These are phyloP conservation scores for Rhododendron williamsianum DNA, from an alignment of 148 eudicot genomes.

Conservation along the genomic window DNA sequence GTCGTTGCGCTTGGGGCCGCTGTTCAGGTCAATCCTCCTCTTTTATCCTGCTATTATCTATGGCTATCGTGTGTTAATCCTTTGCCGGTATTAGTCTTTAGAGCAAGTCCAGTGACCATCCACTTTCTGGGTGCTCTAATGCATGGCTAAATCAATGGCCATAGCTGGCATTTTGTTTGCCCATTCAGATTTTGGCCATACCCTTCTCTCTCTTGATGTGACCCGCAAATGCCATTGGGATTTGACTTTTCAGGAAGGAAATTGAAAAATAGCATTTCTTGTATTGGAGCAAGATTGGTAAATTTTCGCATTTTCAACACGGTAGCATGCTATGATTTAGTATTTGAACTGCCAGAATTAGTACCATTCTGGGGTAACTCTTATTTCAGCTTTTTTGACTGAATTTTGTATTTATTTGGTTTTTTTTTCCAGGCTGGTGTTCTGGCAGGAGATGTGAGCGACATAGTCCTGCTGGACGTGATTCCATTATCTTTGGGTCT, in stretches of 20 bases:
- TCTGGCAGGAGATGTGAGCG: slow-evolving; percentile 59
- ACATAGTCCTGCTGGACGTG: slow-evolving; percentile 61
- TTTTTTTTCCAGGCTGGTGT: slow-evolving; percentile 51
- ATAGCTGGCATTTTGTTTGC: background rate
- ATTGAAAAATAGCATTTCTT: background rate
- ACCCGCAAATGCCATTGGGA: background rate
- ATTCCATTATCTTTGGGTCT: slow-evolving; percentile 58
- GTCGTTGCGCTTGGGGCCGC: slow-evolving; percentile 85
- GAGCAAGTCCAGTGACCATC: background rate
- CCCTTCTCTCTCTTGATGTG: background rate
- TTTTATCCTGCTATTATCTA: background rate
- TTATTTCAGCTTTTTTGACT: background rate
- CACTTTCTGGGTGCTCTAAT: background rate
- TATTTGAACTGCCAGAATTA: background rate
- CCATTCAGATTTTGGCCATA: background rate
- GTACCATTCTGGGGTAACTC: background rate
- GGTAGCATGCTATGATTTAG: background rate
- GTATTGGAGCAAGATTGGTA: background rate
- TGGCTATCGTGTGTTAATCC: background rate
- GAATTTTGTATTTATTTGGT: background rate
- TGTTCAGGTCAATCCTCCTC: slow-evolving; percentile 44
- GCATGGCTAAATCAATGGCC: background rate
- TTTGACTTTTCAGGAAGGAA: background rate
- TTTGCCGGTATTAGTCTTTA: background rate
- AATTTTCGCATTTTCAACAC: background rate